Percentiles rank a stretch among this genome's conserved stretches.
Evolutionary conservation across 2,329 filamentous ascomycete genomes (phyloP).

Genomic region (Ceratocystiopsis minuta): DNA sequence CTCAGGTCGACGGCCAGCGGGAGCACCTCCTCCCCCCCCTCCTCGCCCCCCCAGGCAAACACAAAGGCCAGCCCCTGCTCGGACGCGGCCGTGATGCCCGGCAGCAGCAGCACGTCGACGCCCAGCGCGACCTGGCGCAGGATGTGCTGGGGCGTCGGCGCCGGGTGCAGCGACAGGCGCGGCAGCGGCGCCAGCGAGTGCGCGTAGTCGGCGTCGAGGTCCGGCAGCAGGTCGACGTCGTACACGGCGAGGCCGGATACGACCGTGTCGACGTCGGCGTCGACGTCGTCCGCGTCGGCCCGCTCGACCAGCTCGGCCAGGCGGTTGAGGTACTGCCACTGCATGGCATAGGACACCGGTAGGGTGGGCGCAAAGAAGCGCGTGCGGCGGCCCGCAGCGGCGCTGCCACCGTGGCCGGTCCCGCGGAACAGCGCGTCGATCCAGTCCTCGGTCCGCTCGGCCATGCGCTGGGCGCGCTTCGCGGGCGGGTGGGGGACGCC

Average conservation of each 20-base stretch:
- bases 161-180: slow-evolving; percentile 54
- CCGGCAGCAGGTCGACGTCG: slow-evolving; percentile 48
- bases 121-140: slow-evolving; percentile 60
- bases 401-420: slow-evolving; percentile 6
- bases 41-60: slow-evolving; percentile 49
- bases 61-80: slow-evolving; percentile 72
- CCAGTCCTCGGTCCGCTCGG: slow-evolving; percentile 72
- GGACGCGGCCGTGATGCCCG: slow-evolving; percentile 45
- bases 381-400: slow-evolving; percentile 20
- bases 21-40: slow-evolving; percentile 9
- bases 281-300: background rate
- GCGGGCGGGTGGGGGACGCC: slow-evolving; percentile 23
- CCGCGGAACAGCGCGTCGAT: slow-evolving; percentile 41
- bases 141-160: slow-evolving; percentile 55
- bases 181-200: slow-evolving; percentile 41
- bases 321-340: slow-evolving; percentile 63
- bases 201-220: slow-evolving; percentile 38
- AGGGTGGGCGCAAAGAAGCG: slow-evolving; percentile 50
- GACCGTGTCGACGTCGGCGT: slow-evolving; percentile 14
- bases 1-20: slow-evolving; percentile 69
- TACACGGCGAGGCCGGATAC: slow-evolving; percentile 64
- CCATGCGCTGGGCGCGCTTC: slow-evolving; percentile 69
- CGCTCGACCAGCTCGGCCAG: slow-evolving; percentile 30
- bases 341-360: slow-evolving; percentile 54
- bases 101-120: slow-evolving; percentile 60